Evolutionary conservation across 805 yeast genomes (phyloP).

Genomic region (Teunomyces atbi): DNA sequence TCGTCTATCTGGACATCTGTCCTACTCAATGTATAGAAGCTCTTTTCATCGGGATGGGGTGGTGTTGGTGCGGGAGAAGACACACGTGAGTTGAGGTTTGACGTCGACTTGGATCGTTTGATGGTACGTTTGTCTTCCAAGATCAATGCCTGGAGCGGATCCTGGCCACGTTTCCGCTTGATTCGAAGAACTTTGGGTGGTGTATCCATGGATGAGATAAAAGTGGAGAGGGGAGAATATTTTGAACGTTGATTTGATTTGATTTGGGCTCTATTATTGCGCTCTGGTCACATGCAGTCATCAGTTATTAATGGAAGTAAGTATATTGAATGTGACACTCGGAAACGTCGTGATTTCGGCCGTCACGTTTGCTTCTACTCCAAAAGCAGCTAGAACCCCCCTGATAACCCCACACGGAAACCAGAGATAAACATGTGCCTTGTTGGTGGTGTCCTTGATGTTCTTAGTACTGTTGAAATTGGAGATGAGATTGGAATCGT

Average conservation of each 20-base stretch:
- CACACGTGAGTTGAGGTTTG: constrained; percentile 29
- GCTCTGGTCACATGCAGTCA: constrained; percentile 1
- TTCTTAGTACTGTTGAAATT: constrained; percentile 49
- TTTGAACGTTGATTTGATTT: neutral
- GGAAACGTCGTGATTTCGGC: constrained; percentile 67
- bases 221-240: no score
- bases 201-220: constrained; percentile 1
- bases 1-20: constrained; percentile 28
- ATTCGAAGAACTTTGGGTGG: constrained; percentile 74
- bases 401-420: constrained; percentile 75
- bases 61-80: constrained; percentile 27
- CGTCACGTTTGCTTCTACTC: constrained; percentile 60
- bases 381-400: constrained; percentile 69
- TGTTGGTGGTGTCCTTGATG: constrained; percentile 41
- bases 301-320: constrained; percentile 46
- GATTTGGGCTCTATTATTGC: neutral
- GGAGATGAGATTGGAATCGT: constrained; percentile 52
- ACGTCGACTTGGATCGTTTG: constrained; percentile 43
- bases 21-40: constrained; percentile 30
- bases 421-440: constrained; percentile 54
- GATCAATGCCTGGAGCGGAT: constrained; percentile 79
- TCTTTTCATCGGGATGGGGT: constrained; percentile 13
- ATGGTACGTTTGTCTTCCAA: constrained; percentile 38
- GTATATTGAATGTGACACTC: constrained; percentile 68
- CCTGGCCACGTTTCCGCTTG: constrained; percentile 83